Conservation (phyloP, 495 filamentous ascomycete species). For the Hypoxylon crocopeplum region DNA sequence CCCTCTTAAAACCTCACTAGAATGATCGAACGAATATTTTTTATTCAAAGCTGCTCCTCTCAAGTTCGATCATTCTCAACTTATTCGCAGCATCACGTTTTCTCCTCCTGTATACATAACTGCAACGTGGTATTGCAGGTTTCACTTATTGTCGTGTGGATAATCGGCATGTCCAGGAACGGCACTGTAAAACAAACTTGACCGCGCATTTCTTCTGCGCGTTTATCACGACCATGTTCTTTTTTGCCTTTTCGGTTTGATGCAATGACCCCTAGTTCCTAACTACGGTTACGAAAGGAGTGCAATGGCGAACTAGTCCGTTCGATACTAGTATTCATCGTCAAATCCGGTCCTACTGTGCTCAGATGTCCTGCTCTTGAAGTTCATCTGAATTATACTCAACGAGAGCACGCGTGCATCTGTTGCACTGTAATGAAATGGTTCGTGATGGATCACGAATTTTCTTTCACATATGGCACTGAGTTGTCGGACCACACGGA, state of each 20-base stretch:
- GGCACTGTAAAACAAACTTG: conserved; percentile 30
- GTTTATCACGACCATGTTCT: conserved; percentile 12
- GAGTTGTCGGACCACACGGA: conserved; percentile 10
- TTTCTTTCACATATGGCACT: conserved; percentile 16
- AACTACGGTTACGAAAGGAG: conserved; percentile 2
- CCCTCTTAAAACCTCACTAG: conserved; percentile 20
- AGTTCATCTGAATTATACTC: too few relatives aligned
- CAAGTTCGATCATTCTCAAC: conserved; percentile 5
- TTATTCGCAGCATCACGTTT: not conserved
- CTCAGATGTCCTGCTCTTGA: too few relatives aligned
- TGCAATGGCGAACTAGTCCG: conserved; percentile 1
- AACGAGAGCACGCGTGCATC: too few relatives aligned
- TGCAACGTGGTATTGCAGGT: conserved; percentile 17
- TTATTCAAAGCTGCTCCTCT: conserved; percentile 2
- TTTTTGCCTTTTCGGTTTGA: conserved; percentile 16
- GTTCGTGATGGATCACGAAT: conserved; percentile 13
- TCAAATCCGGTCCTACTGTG: not conserved
- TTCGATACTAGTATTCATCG: conserved; percentile 11
- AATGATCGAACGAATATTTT: conserved; percentile 1
- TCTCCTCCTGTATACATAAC: conserved; percentile 6
- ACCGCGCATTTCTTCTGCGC: conserved; percentile 13
- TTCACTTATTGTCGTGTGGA: conserved; percentile 18
- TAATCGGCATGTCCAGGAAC: conserved; percentile 4
- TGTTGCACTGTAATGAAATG: too few relatives aligned
- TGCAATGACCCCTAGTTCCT: conserved; percentile 9